phyloP scores from a whole-genome alignment of 495 filamentous ascomycete genomes.

The Aspergillus panamensis region DNA sequence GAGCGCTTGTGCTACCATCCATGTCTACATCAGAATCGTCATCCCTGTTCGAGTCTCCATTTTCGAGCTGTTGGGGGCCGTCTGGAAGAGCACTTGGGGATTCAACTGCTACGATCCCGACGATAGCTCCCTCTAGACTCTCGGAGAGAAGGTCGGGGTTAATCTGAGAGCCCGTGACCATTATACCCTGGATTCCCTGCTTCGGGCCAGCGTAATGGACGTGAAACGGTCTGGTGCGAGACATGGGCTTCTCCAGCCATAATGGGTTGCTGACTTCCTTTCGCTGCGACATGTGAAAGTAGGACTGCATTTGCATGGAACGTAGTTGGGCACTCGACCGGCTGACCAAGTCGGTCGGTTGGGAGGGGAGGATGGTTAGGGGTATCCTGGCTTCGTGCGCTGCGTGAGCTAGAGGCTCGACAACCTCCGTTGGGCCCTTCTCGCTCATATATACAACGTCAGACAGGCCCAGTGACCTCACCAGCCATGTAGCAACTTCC shows the following conservation, averaged over 20 bases:
- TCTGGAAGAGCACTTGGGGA: slow-evolving; percentile 35
- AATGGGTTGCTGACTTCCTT: slow-evolving; percentile 31
- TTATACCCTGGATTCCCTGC: slow-evolving; percentile 50
- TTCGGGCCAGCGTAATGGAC: slow-evolving; percentile 52
- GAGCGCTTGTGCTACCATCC: slow-evolving; percentile 10
- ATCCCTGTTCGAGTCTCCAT: slow-evolving; percentile 12
- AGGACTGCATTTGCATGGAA: slow-evolving; percentile 77
- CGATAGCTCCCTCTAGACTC: slow-evolving; percentile 55
- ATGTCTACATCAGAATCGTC: slow-evolving; percentile 28
- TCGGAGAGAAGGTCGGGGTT: slow-evolving; percentile 45
- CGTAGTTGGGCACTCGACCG: slow-evolving; percentile 66
- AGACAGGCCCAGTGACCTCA: slow-evolving; percentile 46
- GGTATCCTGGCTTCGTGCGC: slow-evolving; percentile 32
- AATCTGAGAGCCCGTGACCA: slow-evolving; percentile 50
- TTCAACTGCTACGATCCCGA: slow-evolving; percentile 55
- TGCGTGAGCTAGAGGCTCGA: slow-evolving; percentile 50
- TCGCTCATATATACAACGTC: slow-evolving; percentile 75
- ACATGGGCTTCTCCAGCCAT: slow-evolving; percentile 51
- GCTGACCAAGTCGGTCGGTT: slow-evolving; percentile 58
- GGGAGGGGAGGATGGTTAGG: slow-evolving; percentile 49
- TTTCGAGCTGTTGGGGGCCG: background rate
- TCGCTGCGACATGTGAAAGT: slow-evolving; percentile 58
- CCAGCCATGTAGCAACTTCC: slow-evolving; percentile 63
- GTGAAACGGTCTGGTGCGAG: slow-evolving; percentile 47
- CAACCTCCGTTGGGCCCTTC: slow-evolving; percentile 62